These are phyloP conservation scores for Aspergillus clavatus DNA, from an alignment of 2,329 filamentous ascomycete species.

Conservation along the genomic window DNA sequence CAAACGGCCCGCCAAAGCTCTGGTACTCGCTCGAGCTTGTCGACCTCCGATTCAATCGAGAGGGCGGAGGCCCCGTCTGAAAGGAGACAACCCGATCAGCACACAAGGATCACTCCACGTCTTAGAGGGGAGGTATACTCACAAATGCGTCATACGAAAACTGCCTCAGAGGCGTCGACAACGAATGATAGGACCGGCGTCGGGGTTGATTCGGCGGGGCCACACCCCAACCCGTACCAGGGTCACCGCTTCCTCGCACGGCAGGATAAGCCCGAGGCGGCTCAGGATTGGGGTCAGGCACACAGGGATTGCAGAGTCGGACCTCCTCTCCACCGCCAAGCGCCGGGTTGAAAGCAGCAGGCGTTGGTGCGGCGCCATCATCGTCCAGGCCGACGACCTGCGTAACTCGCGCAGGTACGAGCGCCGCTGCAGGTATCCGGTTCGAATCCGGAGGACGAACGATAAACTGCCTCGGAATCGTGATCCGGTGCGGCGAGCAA, in stretches of 20 bases:
- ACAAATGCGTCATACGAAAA: constrained; percentile 10
- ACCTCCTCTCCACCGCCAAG: constrained; percentile 64
- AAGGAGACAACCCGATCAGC: background rate
- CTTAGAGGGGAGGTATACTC: constrained; percentile 4
- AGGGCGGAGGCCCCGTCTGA: constrained; percentile 11
- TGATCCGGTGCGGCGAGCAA: constrained; percentile 92
- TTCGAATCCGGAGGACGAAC: constrained; percentile 64
- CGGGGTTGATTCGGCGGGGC: constrained; percentile 14
- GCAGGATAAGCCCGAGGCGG: constrained; percentile 42
- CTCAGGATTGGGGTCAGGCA: constrained; percentile 62
- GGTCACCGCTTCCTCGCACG: constrained; percentile 17
- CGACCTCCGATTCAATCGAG: constrained; percentile 22
- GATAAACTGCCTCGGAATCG: constrained; percentile 88
- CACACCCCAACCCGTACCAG: constrained; percentile 10
- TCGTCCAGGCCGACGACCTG: constrained; percentile 46
- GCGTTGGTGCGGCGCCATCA: constrained; percentile 29
- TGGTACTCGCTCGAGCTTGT: constrained; percentile 23
- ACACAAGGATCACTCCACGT: background rate
- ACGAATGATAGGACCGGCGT: constrained; percentile 25
- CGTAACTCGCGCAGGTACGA: constrained; percentile 39
- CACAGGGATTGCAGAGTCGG: constrained; percentile 67
- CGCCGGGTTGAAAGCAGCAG: constrained; percentile 41
- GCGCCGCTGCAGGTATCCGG: constrained; percentile 39
- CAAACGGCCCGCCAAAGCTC: constrained; percentile 11
- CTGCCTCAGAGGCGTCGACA: constrained; percentile 15